Conservation (phyloP, 2,329 filamentous ascomycete genomes). For the Coniochaeta hoffmannii region DNA sequence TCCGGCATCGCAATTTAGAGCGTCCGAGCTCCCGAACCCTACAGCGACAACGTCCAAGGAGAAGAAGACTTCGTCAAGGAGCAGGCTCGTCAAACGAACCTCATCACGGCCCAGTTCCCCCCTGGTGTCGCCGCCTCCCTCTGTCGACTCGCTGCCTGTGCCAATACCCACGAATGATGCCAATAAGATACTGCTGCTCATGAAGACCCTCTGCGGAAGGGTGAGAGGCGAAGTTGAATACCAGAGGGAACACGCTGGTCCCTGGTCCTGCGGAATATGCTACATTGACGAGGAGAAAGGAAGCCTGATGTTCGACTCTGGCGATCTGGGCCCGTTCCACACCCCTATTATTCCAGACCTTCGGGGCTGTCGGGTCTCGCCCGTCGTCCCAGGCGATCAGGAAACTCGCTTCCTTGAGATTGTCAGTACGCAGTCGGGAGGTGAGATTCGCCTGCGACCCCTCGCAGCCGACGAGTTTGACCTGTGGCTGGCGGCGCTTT, state of each 20-base stretch:
- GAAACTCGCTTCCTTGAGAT: conserved; percentile 46
- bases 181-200: conserved; percentile 64
- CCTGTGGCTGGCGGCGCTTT: conserved; percentile 70
- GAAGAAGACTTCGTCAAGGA: conserved; percentile 34
- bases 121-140: conserved; percentile 43
- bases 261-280: conserved; percentile 65
- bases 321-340: conserved; percentile 57
- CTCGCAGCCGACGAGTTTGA: conserved; percentile 60
- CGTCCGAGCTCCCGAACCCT: conserved; percentile 26
- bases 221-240: conserved; percentile 77
- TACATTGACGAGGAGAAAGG: conserved; percentile 73
- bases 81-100: conserved; percentile 47
- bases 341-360: conserved; percentile 64
- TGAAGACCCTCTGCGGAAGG: conserved; percentile 69
- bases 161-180: conserved; percentile 60
- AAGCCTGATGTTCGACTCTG: conserved; percentile 66
- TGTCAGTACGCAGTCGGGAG: conserved; percentile 42
- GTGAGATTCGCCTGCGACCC: conserved; percentile 60
- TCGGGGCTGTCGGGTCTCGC: conserved; percentile 63
- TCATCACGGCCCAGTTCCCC: conserved; percentile 53
- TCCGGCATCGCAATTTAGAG: conserved; percentile 14
- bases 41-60: conserved; percentile 28
- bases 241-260: conserved; percentile 49
- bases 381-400: conserved; percentile 37
- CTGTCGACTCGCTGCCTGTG: conserved; percentile 51